Conservation (phyloP, 495 filamentous ascomycete genomes). For the Cairneyella variabilis region DNA sequence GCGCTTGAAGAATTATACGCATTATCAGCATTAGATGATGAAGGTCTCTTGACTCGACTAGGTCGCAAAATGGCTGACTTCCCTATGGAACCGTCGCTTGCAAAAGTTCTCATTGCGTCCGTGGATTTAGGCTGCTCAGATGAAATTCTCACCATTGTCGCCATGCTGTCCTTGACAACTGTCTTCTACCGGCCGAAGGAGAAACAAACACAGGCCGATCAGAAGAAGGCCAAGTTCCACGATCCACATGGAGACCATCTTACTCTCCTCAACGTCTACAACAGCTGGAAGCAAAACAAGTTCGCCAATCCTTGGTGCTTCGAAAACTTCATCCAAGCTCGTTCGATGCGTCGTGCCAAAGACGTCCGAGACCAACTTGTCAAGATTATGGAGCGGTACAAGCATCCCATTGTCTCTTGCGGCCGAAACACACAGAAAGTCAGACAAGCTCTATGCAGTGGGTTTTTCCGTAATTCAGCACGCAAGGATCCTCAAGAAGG, state of each 20-base stretch:
- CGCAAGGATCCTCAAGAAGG: slow-evolving; percentile 95
- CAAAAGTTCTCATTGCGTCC: slow-evolving; percentile 84
- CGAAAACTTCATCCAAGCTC: slow-evolving; percentile 96
- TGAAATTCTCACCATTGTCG: slow-evolving; percentile 90
- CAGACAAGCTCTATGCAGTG: slow-evolving; percentile 85
- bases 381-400: slow-evolving; percentile 87
- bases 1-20: slow-evolving; percentile 95
- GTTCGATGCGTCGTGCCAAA: slow-evolving; percentile 79
- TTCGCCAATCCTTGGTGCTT: slow-evolving; percentile 90
- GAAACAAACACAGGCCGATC: slow-evolving; percentile 91
- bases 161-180: slow-evolving; percentile 82
- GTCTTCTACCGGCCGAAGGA: slow-evolving; percentile 96
- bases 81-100: slow-evolving; percentile 81
- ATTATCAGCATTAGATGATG: slow-evolving; percentile 87
- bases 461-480: slow-evolving; percentile 93
- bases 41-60: slow-evolving; percentile 88
- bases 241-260: slow-evolving; percentile 93
- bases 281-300: slow-evolving; percentile 80
- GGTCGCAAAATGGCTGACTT: slow-evolving; percentile 98
- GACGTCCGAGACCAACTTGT: slow-evolving; percentile 91
- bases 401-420: slow-evolving; percentile 74
- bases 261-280: slow-evolving; percentile 94
- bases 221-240: slow-evolving; percentile 97
- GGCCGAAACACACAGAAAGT: slow-evolving; percentile 84
- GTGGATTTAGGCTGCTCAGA: slow-evolving; percentile 87